Percentiles rank a stretch among this genome's conserved stretches.
These are phyloP conservation scores for Paratinospora sagittata DNA, from an alignment of 164 flowering plant species.

Conservation along the genomic window DNA sequence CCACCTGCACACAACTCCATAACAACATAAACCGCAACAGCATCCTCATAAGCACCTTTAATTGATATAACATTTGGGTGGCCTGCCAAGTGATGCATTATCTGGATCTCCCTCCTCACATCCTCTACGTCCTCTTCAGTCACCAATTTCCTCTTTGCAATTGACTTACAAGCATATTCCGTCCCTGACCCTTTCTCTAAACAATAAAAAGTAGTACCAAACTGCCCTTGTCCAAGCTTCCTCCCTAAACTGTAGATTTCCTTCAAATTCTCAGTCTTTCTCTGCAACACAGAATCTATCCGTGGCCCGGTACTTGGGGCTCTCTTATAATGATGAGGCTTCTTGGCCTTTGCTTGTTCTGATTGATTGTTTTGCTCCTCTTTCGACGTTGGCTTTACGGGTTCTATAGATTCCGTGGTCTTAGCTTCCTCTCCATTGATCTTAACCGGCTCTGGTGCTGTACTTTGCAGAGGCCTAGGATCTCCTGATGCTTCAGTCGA, in stretches of 20 bases:
- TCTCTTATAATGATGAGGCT: conserved; percentile 12
- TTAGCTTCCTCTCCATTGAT: conserved; percentile 8
- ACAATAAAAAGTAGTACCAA: conserved; percentile 81
- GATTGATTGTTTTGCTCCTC: background rate
- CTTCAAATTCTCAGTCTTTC: conserved; percentile 34
- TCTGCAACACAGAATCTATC: conserved; percentile 18
- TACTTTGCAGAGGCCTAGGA: conserved; percentile 17
- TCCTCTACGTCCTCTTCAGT: conserved; percentile 79
- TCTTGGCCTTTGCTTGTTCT: conserved; percentile 4
- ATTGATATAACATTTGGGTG: conserved; percentile 74
- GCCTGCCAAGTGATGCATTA: conserved; percentile 90
- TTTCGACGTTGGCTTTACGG: background rate
- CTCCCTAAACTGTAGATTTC: conserved; percentile 63
- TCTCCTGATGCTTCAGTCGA: conserved; percentile 5
- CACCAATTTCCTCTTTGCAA: conserved; percentile 73
- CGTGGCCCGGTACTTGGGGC: conserved; percentile 14
- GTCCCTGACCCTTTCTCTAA: conserved; percentile 44
- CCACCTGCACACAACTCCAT: conserved; percentile 95
- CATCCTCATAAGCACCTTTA: conserved; percentile 75
- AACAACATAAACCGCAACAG: conserved; percentile 72
- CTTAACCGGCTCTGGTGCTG: conserved; percentile 14
- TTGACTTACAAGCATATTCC: conserved; percentile 77
- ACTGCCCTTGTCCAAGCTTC: conserved; percentile 89
- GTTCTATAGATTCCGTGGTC: background rate
- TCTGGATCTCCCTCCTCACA: conserved; percentile 92